phyloP scores from a whole-genome alignment of 2,329 filamentous ascomycete species.

The Aspergillus ibericus region DNA sequence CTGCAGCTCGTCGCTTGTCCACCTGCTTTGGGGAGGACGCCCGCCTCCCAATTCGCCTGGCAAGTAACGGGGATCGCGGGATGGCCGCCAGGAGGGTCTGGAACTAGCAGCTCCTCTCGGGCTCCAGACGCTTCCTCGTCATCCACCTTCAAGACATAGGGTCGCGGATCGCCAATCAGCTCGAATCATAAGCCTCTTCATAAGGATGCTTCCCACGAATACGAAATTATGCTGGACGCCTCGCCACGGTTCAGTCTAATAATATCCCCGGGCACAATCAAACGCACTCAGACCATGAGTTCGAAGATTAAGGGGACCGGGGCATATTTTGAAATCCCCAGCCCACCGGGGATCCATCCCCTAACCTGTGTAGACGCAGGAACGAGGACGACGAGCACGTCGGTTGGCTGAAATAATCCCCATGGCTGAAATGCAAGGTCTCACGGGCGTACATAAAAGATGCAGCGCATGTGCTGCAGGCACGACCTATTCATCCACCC shows the following conservation, averaged over 20 bases:
- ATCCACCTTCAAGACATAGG: constrained; percentile 1
- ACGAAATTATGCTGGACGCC: background rate
- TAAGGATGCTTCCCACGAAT: background rate
- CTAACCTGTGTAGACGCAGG: background rate
- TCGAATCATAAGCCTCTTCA: background rate
- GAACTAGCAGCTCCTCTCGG: background rate
- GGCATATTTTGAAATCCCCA: background rate
- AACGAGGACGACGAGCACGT: background rate
- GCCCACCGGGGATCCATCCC: background rate
- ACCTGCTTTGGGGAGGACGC: constrained; percentile 11
- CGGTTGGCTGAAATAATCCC: constrained; percentile 1
- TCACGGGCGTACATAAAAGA: constrained; percentile 13
- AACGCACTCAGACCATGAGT: constrained; percentile 6
- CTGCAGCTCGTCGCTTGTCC: constrained; percentile 15
- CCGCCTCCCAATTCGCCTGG: constrained; percentile 15
- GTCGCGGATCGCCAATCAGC: background rate
- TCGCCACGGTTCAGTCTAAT: background rate
- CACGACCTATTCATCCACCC: constrained; percentile 7
- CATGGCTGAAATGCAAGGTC: constrained; percentile 19
- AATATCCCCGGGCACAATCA: background rate
- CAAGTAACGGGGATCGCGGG: constrained; percentile 6
- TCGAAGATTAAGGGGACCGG: background rate
- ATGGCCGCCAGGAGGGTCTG: constrained; percentile 8
- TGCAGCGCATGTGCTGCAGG: constrained; percentile 13
- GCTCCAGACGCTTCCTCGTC: constrained; percentile 1